phyloP scores from a whole-genome alignment of 768 basidiomycete species.

The Kwoniella sp. region DNA sequence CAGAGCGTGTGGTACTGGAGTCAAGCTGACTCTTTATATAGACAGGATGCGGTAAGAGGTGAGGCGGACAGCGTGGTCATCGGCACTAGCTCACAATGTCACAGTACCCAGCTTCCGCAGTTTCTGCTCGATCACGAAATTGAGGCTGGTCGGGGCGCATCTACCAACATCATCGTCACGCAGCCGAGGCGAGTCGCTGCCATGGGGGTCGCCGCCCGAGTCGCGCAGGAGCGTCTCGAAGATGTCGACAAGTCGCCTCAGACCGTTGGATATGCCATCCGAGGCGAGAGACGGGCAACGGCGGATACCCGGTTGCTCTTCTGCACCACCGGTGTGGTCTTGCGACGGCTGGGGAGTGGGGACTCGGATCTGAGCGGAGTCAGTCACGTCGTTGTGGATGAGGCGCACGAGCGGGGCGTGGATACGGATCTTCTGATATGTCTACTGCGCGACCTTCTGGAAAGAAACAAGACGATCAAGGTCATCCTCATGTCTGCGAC shows the following conservation, averaged over 20 bases:
- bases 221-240: conserved; percentile 64
- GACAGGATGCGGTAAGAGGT: conserved; percentile 70
- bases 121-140: conserved; percentile 85
- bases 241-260: conserved; percentile 60
- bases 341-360: conserved; percentile 68
- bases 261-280: conserved; percentile 70
- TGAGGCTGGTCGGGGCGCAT: conserved; percentile 58
- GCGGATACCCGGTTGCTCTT: conserved; percentile 72
- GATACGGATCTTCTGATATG: conserved; percentile 86
- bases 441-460: conserved; percentile 71
- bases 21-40: conserved; percentile 9
- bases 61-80: background rate
- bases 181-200: conserved; percentile 87
- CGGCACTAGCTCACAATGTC: background rate
- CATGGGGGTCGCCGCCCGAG: conserved; percentile 79
- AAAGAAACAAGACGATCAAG: conserved; percentile 63
- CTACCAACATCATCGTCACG: conserved; percentile 73
- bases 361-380: conserved; percentile 64
- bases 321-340: conserved; percentile 89
- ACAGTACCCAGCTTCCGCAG: conserved; percentile 64
- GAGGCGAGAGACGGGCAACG: conserved; percentile 72
- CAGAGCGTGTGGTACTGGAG: background rate
- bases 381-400: conserved; percentile 84
- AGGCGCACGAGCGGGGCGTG: conserved; percentile 89
- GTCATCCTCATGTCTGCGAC: conserved; percentile 90